Base-by-base conservation (phyloP, 2,329 filamentous ascomycete genomes). In the Cordyceps militaris region DNA sequence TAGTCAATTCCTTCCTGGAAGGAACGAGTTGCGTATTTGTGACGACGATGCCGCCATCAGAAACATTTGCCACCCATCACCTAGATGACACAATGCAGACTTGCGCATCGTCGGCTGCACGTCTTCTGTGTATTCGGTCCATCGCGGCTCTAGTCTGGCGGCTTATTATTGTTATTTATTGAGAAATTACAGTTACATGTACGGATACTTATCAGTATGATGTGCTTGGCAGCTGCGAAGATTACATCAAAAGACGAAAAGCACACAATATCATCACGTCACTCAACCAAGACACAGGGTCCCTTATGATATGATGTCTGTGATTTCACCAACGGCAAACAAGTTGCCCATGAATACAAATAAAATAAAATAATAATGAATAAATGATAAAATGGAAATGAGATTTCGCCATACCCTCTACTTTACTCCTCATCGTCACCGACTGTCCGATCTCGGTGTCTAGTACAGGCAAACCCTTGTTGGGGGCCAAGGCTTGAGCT, bases 401-500 rank as follows among this genome's bases (percentile, higher is more conserved):
- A n/a, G n/a, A n/a, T 5, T 50, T 26, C 11, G n/a, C n/a, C n/a
- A n/a, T n/a, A n/a, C n/a, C n/a, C n/a, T n/a, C n/a, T 36, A 36
- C 6, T 36, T 19, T 19, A 19, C 9, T 13, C 3, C 16, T 21
- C 8, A 14, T 44, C n/a, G 14, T 19, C 13, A 26, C 21, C 28
- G 19, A 10, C n/a, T 16, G 14, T 24, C 49, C 38, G 36, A 30
- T 26, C 36, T 43, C 38, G 36, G 51, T 34, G 38, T 13, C 10
- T 14, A 6, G 11, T 11, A 36, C 49, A 43, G 50, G 32, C 50
- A 23, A 10, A 8, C 13, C 34, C 36, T 26, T 42, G 21, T 30
- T 53, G 50, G 50, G 50, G 50, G 50, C 26, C 51, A 44, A 54
- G 51, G 40, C 40, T 44, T 16, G 51, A 44, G 51, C 51, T 54